Base-by-base conservation (phyloP, 768 basidiomycete species). In the Sporobolomyces phaffii region DNA sequence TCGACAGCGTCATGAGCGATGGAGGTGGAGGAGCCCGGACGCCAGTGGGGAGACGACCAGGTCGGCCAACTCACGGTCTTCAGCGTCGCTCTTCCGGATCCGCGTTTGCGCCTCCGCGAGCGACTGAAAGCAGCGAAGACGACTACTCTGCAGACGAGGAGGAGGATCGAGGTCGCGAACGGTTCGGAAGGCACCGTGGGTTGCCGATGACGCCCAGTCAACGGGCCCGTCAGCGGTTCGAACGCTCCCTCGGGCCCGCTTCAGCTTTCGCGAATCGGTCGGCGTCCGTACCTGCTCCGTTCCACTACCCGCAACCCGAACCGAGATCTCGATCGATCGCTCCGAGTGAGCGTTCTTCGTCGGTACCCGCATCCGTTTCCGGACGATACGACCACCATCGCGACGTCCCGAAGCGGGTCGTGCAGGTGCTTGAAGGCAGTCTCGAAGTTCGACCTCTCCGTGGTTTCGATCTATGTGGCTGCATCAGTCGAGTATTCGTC, bases 381-480 rank as follows among this genome's bases (percentile, higher is more conserved):
- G 52, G 62, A 3, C 51, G 49, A 29, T 53, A 29, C 24, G 56
- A 40, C 24, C 43, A 48, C 28, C 38, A 59, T 26, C 41, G 40
- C 60, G 66, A 68, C 8, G 61, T 51, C 28, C 66, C 61, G 28
- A 62, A 62, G 34, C 66, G 66, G 6, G 47, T 50, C 17, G 69
- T 83, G 86, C 72, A 77, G 84, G 44, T 86, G 87, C 57, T 89
- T 84, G 80, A 85, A 81, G 67, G 69, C 2, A 50, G 45, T 22
- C 26, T 54, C 9, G 59, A 36, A 20, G 44, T 64, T 17, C 63
- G 52, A 72, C 86, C 89, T 60, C 80, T 99, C 5, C 86, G 91
- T 76, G 92, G 93, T 5, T 81, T 94, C 56, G 94, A 99, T 76
- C 79, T 98, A 58, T 97, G 93, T 9, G 94, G 93, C 73, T 97